Percentiles rank a stretch among this genome's conserved stretches.
phyloP scores from a whole-genome alignment of 352 stramenopile genomes.

The Phytophthora podocarpi region DNA sequence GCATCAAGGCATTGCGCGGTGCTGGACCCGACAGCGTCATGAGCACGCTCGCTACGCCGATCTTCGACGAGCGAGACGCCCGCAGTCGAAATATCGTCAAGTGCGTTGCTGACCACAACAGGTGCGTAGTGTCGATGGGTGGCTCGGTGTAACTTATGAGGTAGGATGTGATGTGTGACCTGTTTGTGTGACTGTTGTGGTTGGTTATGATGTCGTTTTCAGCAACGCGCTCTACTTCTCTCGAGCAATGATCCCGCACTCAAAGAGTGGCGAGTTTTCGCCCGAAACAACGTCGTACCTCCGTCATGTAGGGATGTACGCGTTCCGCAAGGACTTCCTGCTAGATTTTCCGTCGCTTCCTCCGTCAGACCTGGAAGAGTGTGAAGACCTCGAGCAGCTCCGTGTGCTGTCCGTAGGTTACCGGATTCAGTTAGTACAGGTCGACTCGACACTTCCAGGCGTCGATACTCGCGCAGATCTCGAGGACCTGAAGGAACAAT shows the following conservation, averaged over 20 bases:
- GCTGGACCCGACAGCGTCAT: constrained; percentile 62
- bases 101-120: constrained; percentile 64
- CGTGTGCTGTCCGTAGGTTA: constrained; percentile 81
- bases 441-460: constrained; percentile 64
- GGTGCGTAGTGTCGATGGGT: constrained; percentile 34
- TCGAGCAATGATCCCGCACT: constrained; percentile 76
- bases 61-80: constrained; percentile 59
- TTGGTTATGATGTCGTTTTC: not conserved
- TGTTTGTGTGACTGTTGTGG: not conserved
- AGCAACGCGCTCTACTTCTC: constrained; percentile 90
- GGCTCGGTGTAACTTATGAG: not conserved
- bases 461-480: constrained; percentile 78
- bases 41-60: constrained; percentile 78
- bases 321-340: constrained; percentile 76
- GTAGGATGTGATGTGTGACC: not conserved
- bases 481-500: constrained; percentile 48
- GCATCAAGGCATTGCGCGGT: constrained; percentile 57
- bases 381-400: constrained; percentile 85
- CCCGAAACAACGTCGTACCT: constrained; percentile 59
- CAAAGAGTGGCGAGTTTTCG: constrained; percentile 61
- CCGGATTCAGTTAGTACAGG: constrained; percentile 70
- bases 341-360: constrained; percentile 69
- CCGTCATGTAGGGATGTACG: constrained; percentile 84
- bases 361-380: constrained; percentile 54
- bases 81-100: constrained; percentile 78